Evolutionary conservation across 768 basidiomycete genomes (phyloP).

Genomic region (Boletus speciosus): DNA sequence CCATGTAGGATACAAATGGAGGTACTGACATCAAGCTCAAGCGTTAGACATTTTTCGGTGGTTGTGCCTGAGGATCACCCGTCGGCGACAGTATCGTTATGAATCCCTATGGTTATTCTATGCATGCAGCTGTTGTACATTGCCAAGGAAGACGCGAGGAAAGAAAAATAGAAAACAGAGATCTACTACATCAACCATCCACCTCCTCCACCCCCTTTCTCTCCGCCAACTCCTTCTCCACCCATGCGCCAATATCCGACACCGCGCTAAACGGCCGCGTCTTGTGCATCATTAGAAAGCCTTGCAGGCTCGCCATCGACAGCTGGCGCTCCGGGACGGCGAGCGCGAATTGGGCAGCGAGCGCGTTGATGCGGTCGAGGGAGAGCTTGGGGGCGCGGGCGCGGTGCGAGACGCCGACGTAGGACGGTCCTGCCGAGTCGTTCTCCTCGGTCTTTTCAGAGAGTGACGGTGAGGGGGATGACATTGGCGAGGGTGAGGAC

Average conservation of each 20-base stretch:
- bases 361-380: slow-evolving; percentile 34
- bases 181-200: neutral
- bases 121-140: slow-evolving; percentile 2
- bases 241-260: slow-evolving; percentile 43
- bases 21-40: too few species aligned
- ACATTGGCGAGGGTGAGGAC: neutral
- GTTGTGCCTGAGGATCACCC: neutral
- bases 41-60: too few species aligned
- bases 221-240: slow-evolving; percentile 40
- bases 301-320: slow-evolving; percentile 45
- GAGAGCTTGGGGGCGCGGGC: slow-evolving; percentile 42
- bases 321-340: slow-evolving; percentile 46
- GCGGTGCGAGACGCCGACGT: slow-evolving; percentile 27
- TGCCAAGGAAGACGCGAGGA: neutral
- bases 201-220: neutral
- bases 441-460: slow-evolving; percentile 20
- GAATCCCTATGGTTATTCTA: neutral
- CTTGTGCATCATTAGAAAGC: slow-evolving; percentile 71
- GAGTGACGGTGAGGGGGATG: neutral
- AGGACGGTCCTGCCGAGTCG: neutral
- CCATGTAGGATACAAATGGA: too few species aligned
- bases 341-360: slow-evolving; percentile 56
- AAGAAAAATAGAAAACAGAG: neutral
- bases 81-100: neutral
- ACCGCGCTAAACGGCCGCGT: slow-evolving; percentile 55